Conservation (phyloP, 176 grass and related monocot genomes). For the Zoysia pacifica region DNA sequence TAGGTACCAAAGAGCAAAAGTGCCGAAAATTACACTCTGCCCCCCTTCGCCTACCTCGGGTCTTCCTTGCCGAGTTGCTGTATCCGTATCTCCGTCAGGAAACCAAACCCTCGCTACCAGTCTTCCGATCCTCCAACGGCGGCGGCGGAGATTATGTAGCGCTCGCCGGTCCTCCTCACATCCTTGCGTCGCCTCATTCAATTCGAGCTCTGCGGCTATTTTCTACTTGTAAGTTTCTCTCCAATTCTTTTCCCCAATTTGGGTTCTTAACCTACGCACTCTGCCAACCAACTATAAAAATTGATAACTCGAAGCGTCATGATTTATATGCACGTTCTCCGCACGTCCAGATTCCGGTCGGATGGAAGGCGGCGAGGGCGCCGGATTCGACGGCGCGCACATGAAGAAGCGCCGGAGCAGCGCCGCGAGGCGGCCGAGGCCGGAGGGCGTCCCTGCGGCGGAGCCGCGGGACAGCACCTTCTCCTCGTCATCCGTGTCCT, state of each 20-base stretch:
- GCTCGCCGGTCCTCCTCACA: background rate
- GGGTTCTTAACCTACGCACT: background rate
- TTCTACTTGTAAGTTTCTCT: background rate
- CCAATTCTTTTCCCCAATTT: background rate
- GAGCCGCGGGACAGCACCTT: slow-evolving; percentile 32
- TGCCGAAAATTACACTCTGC: background rate
- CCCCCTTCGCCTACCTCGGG: background rate
- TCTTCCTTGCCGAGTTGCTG: background rate
- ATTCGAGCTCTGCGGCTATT: background rate
- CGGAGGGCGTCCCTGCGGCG: slow-evolving; percentile 26
- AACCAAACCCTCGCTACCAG: background rate
- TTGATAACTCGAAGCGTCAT: background rate
- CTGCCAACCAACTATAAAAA: background rate
- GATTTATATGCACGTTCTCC: background rate
- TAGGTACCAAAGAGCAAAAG: background rate
- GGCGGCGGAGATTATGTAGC: background rate
- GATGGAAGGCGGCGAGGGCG: slow-evolving; percentile 41
- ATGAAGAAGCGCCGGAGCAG: slow-evolving; percentile 45
- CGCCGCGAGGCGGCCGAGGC: slow-evolving; percentile 44
- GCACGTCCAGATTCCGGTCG: slow-evolving; percentile 1
- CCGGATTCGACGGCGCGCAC: slow-evolving; percentile 33
- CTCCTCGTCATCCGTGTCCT: slow-evolving; percentile 38
- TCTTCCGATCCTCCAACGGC: background rate
- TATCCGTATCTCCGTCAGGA: background rate
- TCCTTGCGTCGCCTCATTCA: background rate